Percentiles rank a stretch among this genome's conserved stretches.
Evolutionary conservation across 768 basidiomycete genomes (phyloP).

Genomic region (Lactifluus volemus): DNA sequence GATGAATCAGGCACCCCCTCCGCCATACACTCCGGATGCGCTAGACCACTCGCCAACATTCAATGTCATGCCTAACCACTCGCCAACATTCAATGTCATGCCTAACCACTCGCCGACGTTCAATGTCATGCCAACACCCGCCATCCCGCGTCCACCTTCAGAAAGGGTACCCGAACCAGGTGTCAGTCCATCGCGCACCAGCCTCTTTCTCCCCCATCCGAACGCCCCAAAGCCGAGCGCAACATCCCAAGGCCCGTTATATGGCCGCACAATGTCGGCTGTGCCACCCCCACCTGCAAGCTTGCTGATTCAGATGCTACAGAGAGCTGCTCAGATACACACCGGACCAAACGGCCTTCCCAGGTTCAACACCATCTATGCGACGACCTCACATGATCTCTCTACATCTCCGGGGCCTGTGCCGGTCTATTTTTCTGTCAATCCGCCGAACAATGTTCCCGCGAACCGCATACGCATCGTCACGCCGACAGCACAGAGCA

Average conservation of each 20-base stretch:
- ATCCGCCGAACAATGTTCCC: constrained; percentile 35
- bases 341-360: constrained; percentile 24
- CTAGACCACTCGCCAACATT: background rate
- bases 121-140: constrained; percentile 1
- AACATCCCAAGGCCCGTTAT: constrained; percentile 51
- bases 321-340: constrained; percentile 18
- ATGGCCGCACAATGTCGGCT: constrained; percentile 31
- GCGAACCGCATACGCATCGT: constrained; percentile 20
- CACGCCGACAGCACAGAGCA: constrained; percentile 19
- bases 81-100: background rate
- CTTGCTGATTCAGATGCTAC: constrained; percentile 22
- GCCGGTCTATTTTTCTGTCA: constrained; percentile 49
- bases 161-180: constrained; percentile 22
- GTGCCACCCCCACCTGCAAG: constrained; percentile 23
- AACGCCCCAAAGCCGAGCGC: constrained; percentile 40
- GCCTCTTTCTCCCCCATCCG: constrained; percentile 46
- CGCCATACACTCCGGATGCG: constrained; percentile 23
- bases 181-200: constrained; percentile 25
- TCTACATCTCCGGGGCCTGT: constrained; percentile 44
- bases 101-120: background rate
- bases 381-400: constrained; percentile 45
- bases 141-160: background rate
- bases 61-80: constrained; percentile 1
- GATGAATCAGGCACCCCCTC: constrained; percentile 26
- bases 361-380: constrained; percentile 52